Evolutionary conservation across 495 filamentous ascomycete genomes (phyloP).

Genomic region (Hyphodiscus hymeniophilus): DNA sequence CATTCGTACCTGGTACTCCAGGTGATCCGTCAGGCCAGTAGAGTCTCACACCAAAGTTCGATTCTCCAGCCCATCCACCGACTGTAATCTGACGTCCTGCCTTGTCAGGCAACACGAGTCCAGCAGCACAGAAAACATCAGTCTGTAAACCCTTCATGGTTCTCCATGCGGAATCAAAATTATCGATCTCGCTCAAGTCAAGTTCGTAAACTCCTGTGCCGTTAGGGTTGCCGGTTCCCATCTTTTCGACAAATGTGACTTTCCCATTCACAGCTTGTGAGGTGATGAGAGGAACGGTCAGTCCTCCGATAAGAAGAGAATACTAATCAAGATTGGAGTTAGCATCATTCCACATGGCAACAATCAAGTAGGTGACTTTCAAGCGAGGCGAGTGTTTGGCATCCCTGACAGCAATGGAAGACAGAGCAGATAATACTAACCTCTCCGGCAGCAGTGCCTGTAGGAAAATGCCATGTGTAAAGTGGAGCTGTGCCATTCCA

Average conservation of each 20-base stretch:
- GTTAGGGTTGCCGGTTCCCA: slow-evolving; percentile 25
- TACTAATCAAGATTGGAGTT: too few species aligned
- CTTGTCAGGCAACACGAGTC: slow-evolving; percentile 53
- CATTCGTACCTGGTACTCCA: slow-evolving; percentile 43
- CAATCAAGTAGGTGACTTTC: too few species aligned
- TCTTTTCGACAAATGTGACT: slow-evolving; percentile 56
- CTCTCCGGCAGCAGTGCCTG: slow-evolving; percentile 42
- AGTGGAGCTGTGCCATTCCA: slow-evolving; percentile 2
- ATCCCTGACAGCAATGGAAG: too few species aligned
- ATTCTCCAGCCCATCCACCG: slow-evolving; percentile 55
- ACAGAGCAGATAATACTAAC: too few species aligned
- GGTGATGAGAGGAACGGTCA: slow-evolving; percentile 46
- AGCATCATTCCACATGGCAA: too few species aligned
- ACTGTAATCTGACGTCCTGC: slow-evolving; percentile 53
- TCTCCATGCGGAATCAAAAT: slow-evolving; percentile 44
- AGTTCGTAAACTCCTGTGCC: slow-evolving; percentile 60
- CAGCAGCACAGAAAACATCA: slow-evolving; percentile 55
- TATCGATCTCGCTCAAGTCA: slow-evolving; percentile 37
- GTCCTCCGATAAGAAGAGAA: slow-evolving; percentile 36
- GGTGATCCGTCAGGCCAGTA: slow-evolving; percentile 53
- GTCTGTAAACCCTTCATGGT: slow-evolving; percentile 44
- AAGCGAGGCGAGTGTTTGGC: too few species aligned
- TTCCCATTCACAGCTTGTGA: slow-evolving; percentile 52
- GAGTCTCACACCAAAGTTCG: slow-evolving; percentile 52
- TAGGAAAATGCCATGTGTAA: slow-evolving; percentile 29